Evolutionary conservation across 345 rosid genomes (phyloP).

Genomic region (Gossypium turneri): DNA sequence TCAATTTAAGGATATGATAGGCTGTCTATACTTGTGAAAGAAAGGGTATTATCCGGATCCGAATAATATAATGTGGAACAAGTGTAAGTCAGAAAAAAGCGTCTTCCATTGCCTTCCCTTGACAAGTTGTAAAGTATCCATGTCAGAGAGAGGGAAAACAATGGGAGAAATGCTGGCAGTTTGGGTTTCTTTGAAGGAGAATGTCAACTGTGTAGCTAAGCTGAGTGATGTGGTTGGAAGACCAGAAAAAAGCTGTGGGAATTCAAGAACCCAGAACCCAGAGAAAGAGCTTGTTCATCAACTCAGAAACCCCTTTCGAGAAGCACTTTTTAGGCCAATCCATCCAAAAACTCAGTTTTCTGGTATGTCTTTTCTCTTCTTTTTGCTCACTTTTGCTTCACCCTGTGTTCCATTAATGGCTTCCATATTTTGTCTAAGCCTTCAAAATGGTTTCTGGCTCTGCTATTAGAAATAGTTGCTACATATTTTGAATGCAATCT

Average conservation of each 20-base stretch:
- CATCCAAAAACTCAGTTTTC: conserved; percentile 16
- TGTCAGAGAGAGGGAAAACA: neutral
- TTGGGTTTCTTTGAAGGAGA: conserved; percentile 40
- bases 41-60: neutral
- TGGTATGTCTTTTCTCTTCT: neutral
- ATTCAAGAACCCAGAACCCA: conserved; percentile 1
- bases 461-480: no score
- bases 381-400: neutral
- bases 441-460: no score
- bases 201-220: conserved; percentile 28
- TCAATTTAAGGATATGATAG: no score
- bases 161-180: conserved; percentile 26
- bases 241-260: neutral
- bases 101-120: neutral
- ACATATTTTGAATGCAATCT: neutral
- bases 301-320: conserved; percentile 20
- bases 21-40: no score
- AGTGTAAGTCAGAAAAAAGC: neutral
- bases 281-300: conserved; percentile 10
- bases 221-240: conserved; percentile 14
- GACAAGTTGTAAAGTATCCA: neutral
- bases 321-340: conserved; percentile 26
- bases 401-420: neutral
- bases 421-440: neutral
- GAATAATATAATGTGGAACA: neutral